Conservation (phyloP, 2,329 filamentous ascomycete species). For the Aspergillus piperis region DNA sequence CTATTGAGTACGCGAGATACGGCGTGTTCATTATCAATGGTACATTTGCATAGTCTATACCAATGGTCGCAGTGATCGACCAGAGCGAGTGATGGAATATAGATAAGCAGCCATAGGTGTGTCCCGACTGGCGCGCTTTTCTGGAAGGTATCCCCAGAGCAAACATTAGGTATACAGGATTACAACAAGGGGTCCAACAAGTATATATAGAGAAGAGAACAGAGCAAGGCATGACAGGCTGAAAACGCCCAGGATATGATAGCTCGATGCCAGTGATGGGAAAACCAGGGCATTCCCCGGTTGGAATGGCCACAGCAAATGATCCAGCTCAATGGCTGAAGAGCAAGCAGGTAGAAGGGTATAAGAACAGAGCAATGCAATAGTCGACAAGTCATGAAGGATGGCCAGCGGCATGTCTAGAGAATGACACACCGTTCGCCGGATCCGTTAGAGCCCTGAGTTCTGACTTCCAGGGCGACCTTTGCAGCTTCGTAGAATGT, state of each 20-base stretch:
- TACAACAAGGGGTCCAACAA: constrained; percentile 13
- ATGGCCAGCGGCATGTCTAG: constrained; percentile 21
- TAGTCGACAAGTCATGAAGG: constrained; percentile 4
- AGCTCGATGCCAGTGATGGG: not conserved
- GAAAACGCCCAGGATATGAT: constrained; percentile 15
- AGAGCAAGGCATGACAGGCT: constrained; percentile 12
- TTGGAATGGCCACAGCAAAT: not conserved
- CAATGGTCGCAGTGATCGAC: not conserved
- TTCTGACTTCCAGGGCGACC: constrained; percentile 69
- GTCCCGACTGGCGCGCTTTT: constrained; percentile 6
- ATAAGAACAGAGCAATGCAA: constrained; percentile 18
- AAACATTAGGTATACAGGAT: constrained; percentile 19
- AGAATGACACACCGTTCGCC: constrained; percentile 39
- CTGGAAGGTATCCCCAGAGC: not conserved
- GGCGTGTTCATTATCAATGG: not conserved
- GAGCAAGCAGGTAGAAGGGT: constrained; percentile 15
- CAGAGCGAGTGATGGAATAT: not conserved
- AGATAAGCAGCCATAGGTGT: not conserved
- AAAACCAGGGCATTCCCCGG: not conserved
- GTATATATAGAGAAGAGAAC: constrained; percentile 26
- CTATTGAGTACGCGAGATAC: not conserved
- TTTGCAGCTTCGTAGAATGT: constrained; percentile 97
- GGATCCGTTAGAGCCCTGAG: constrained; percentile 37
- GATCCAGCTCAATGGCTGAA: constrained; percentile 1
- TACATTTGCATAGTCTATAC: constrained; percentile 5